Conservation (phyloP, 257 asterid genomes). For the Gardenia jasminoides region DNA sequence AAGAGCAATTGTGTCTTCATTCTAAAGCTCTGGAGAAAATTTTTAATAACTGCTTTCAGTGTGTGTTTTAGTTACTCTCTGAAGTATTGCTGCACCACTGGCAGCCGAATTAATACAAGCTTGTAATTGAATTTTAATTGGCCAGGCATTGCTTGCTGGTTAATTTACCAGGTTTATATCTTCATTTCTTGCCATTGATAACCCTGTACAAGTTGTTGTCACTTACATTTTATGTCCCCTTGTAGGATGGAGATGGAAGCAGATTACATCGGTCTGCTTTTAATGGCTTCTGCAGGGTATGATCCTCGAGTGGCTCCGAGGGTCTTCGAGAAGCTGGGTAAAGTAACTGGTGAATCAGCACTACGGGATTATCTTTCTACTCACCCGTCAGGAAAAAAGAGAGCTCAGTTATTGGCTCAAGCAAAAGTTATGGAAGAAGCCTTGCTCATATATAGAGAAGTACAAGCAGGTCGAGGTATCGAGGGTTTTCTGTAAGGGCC, state of each 20-base stretch:
- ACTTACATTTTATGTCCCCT: no score
- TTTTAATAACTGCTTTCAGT: not conserved
- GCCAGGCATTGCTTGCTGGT: not conserved
- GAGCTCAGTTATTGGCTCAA: conserved; percentile 64
- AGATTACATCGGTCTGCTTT: conserved; percentile 74
- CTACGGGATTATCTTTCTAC: conserved; percentile 72
- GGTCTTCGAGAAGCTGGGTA: conserved; percentile 77
- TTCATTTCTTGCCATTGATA: not conserved
- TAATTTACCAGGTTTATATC: not conserved
- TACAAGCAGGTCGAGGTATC: conserved; percentile 51
- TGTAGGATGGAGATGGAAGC: conserved; percentile 97
- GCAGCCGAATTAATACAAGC: not conserved
- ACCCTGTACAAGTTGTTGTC: no score
- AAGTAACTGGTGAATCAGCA: conserved; percentile 49
- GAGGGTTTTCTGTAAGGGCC: conserved; percentile 62
- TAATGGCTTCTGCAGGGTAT: conserved; percentile 80
- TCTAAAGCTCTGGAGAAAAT: not conserved
- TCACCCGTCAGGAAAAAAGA: conserved; percentile 91
- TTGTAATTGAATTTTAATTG: not conserved
- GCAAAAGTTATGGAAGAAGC: conserved; percentile 97
- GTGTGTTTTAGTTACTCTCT: not conserved
- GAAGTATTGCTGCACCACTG: not conserved
- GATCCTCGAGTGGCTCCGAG: conserved; percentile 88
- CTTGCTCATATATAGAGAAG: conserved; percentile 54
- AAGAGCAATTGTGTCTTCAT: not conserved